phyloP scores from a whole-genome alignment of 306 rosid genomes.

The Glycine latifolia region DNA sequence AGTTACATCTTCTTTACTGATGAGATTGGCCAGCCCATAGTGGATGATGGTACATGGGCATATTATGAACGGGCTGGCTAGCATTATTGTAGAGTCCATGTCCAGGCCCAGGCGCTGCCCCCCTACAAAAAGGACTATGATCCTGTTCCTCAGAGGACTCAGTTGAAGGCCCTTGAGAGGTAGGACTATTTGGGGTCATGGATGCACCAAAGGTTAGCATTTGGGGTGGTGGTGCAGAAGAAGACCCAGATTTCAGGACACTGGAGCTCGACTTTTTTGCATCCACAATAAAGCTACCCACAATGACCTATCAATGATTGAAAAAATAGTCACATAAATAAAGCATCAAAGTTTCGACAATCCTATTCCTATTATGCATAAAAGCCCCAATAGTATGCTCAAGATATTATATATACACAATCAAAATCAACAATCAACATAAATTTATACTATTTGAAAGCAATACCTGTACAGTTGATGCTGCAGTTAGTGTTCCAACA shows the following conservation, averaged over 20 bases:
- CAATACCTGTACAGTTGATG: slow-evolving; percentile 81
- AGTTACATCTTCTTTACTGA: slow-evolving; percentile 71
- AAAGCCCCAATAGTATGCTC: slow-evolving; percentile 1
- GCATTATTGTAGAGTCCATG: slow-evolving; percentile 62
- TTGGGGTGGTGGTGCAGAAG: slow-evolving; percentile 64
- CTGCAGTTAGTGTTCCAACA: slow-evolving; percentile 82
- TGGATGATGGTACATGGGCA: slow-evolving; percentile 75
- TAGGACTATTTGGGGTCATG: slow-evolving; percentile 66
- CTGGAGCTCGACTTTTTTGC: slow-evolving; percentile 64
- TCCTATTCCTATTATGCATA: neutral
- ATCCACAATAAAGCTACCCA: slow-evolving; percentile 86
- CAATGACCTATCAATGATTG: slow-evolving; percentile 66
- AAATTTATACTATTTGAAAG: slow-evolving; percentile 37
- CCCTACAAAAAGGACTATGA: slow-evolving; percentile 65
- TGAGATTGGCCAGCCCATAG: slow-evolving; percentile 82
- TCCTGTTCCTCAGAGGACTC: slow-evolving; percentile 90
- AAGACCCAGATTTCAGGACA: slow-evolving; percentile 58
- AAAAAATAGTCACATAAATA: slow-evolving; percentile 16
- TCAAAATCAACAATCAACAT: neutral
- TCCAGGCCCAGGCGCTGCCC: slow-evolving; percentile 40
- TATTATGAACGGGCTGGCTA: slow-evolving; percentile 64
- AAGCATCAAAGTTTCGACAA: slow-evolving; percentile 15
- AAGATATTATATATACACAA: neutral
- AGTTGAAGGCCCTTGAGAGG: slow-evolving; percentile 84
- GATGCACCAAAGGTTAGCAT: slow-evolving; percentile 76